Base-by-base conservation (phyloP, 345 rosid genomes). In the Psidium friedrichsthalianum region DNA sequence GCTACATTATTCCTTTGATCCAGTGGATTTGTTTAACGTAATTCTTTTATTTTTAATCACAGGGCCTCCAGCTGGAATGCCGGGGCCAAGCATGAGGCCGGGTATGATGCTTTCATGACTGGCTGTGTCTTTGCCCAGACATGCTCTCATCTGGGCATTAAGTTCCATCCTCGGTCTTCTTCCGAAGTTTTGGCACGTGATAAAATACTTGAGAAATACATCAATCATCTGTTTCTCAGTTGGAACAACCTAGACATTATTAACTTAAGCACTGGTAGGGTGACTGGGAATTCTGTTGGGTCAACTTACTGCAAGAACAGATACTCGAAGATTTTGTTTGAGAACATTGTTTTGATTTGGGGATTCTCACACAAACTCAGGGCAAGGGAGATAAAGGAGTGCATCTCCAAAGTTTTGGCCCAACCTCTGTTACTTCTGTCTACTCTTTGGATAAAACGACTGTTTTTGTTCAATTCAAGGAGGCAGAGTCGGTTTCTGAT, bases 91-190 rank as follows among this genome's bases (percentile, higher is more conserved):
- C 99, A 97, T 85, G 99, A 97, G 88, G 99, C 99, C 14, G 99
- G 99, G 57, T 97, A 95, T 89, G 99, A 97, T 97, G 99, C 99
- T 87, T 97, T 97, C 91, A 96, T 97, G 99, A 96, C 99, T 57
- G 99, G 99, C 24, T 96, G 98, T 84, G 83, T 96, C 85, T 97
- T 97, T 87, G 95, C 97, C 6, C 98, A 97, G 92, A 91, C 95
- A 85, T 96, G 98, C 90, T 90, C 89, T 90, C 93, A 92, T 88
- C 88, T 95, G 15, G 99, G 95, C 47, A 87, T 97, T 52, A 94
- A 96, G 86, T 96, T 97, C 89, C 88, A 89, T 42, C 90, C 69
- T 24, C 88, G 85, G 56, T 88, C 91, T 1, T 85, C 91, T 59
- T 86, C 91, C 3, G 89, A 90, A 86, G 88, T 86, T 90, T 86